phyloP scores from a whole-genome alignment of 768 basidiomycete genomes.

The Russula foetens region DNA sequence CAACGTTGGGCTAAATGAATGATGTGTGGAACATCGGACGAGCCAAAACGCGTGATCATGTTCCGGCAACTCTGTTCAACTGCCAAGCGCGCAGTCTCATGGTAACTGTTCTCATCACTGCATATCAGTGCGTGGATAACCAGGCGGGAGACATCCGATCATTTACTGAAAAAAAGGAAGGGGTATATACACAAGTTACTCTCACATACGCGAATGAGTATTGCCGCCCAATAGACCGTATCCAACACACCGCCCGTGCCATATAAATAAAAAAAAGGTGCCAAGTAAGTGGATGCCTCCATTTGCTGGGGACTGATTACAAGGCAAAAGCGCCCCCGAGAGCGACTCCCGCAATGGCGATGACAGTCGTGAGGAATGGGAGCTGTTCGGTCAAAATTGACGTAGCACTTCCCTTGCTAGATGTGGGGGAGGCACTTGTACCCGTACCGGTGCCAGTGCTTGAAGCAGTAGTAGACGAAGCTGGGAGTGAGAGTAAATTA shows the following conservation, averaged over 20 bases:
- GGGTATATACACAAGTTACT: neutral
- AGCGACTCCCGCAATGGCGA: neutral
- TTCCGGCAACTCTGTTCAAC: too few relatives aligned
- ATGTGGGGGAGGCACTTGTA: neutral
- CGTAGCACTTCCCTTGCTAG: neutral
- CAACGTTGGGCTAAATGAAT: too few relatives aligned
- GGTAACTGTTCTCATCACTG: too few relatives aligned
- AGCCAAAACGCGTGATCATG: too few relatives aligned
- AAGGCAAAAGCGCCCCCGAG: conserved; percentile 2
- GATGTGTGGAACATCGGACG: too few relatives aligned
- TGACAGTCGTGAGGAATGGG: neutral
- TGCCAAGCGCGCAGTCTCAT: too few relatives aligned
- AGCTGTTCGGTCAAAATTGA: neutral
- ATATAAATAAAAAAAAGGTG: neutral
- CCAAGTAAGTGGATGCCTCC: neutral
- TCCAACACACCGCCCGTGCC: neutral
- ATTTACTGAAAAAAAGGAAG: neutral
- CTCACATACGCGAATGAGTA: too few relatives aligned
- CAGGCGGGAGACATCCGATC: neutral
- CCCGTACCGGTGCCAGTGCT: neutral
- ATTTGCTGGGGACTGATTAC: neutral
- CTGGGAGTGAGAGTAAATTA: neutral
- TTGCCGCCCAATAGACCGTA: too few relatives aligned
- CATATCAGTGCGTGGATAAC: too few relatives aligned
- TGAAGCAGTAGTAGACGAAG: neutral